Conservation (phyloP, 2,329 filamentous ascomycete genomes). For the Curvularia lunata region DNA sequence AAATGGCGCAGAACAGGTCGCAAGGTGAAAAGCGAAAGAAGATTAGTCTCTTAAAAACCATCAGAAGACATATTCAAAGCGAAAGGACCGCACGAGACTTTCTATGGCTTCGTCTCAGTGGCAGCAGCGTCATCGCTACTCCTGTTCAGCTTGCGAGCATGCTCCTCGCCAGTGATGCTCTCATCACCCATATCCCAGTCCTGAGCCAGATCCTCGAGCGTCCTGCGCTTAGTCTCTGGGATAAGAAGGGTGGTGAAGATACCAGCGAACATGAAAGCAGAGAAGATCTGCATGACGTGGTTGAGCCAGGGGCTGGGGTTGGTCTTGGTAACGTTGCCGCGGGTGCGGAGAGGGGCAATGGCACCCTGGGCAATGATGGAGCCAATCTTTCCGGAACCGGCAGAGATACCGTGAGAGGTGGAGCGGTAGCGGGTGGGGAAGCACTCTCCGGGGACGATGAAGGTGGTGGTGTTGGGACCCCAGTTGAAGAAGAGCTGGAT, state of each 20-base stretch:
- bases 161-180: slow-evolving; percentile 37
- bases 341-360: slow-evolving; percentile 57
- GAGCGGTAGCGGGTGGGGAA: slow-evolving; percentile 59
- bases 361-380: slow-evolving; percentile 58
- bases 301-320: slow-evolving; percentile 69
- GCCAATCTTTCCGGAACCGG: slow-evolving; percentile 56
- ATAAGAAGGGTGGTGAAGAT: slow-evolving; percentile 72
- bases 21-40: too few relatives aligned
- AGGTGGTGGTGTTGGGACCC: slow-evolving; percentile 58
- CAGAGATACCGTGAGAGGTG: slow-evolving; percentile 59
- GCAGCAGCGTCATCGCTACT: slow-evolving; percentile 30
- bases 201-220: slow-evolving; percentile 70
- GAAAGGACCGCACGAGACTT: background rate
- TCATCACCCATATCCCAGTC: slow-evolving; percentile 47
- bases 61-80: background rate
- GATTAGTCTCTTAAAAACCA: too few relatives aligned
- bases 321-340: slow-evolving; percentile 52
- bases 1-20: too few relatives aligned
- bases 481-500: slow-evolving; percentile 61
- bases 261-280: slow-evolving; percentile 79
- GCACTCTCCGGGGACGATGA: slow-evolving; percentile 59
- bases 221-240: slow-evolving; percentile 77
- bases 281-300: slow-evolving; percentile 78
- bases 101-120: slow-evolving; percentile 17
- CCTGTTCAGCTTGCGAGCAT: slow-evolving; percentile 27